phyloP scores from a whole-genome alignment of 768 basidiomycete genomes.

The Mrakia blollopis region DNA sequence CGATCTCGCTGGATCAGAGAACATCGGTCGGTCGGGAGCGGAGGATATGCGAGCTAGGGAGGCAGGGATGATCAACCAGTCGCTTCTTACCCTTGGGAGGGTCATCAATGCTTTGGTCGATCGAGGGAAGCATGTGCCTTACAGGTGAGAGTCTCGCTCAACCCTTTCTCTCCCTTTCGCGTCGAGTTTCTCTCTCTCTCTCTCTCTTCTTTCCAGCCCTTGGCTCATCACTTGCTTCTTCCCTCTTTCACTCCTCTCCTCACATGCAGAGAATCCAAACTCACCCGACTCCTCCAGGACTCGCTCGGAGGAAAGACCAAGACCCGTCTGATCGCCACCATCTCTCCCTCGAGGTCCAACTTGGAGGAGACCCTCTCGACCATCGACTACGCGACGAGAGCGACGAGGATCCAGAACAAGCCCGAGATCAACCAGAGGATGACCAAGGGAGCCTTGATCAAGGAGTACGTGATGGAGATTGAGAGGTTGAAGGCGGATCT shows the following conservation, averaged over 20 bases:
- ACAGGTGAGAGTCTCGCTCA: conserved; percentile 57
- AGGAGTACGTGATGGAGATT: conserved; percentile 90
- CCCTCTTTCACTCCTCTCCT: too few species aligned
- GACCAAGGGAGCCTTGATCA: conserved; percentile 83
- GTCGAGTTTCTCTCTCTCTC: too few species aligned
- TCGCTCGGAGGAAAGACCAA: conserved; percentile 97
- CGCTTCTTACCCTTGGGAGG: conserved; percentile 87
- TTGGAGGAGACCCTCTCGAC: conserved; percentile 97
- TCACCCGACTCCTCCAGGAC: conserved; percentile 95
- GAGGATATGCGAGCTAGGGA: conserved; percentile 92
- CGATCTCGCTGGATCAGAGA: conserved; percentile 94
- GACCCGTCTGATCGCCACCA: conserved; percentile 94
- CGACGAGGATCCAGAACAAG: conserved; percentile 90
- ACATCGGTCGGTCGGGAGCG: conserved; percentile 91
- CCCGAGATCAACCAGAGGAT: conserved; percentile 93
- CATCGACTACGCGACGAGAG: conserved; percentile 89
- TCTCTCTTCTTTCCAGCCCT: background rate
- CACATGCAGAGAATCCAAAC: conserved; percentile 80
- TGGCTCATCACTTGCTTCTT: too few species aligned
- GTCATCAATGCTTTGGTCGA: conserved; percentile 97
- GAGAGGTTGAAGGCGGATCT: conserved; percentile 86
- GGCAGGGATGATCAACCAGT: conserved; percentile 98
- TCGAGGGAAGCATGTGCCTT: conserved; percentile 84
- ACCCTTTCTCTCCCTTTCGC: background rate
- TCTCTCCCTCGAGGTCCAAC: conserved; percentile 87